Conservation (phyloP, 805 yeast species). For the Candida ulmi region DNA sequence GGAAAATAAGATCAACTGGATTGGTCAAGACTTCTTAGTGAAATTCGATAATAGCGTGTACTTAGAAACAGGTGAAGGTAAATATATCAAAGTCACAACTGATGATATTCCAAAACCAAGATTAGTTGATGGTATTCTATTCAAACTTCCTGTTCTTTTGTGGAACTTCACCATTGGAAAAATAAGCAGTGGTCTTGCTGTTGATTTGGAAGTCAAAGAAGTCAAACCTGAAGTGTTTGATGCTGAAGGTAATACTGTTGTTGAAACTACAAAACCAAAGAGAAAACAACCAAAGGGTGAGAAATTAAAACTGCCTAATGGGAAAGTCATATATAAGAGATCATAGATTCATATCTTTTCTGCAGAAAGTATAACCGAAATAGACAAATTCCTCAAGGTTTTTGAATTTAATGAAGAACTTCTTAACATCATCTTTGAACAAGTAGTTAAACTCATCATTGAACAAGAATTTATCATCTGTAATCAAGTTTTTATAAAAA, state of each 20-base stretch:
- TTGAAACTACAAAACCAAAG: constrained; percentile 14
- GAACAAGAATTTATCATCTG: not conserved
- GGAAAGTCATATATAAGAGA: constrained; percentile 40
- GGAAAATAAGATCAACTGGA: constrained; percentile 32
- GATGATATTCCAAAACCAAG: constrained; percentile 45
- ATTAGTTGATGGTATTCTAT: constrained; percentile 41
- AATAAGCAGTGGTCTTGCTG: constrained; percentile 6
- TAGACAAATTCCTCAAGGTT: constrained; percentile 2
- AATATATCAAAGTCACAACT: constrained; percentile 37
- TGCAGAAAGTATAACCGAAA: constrained; percentile 2
- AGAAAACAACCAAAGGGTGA: constrained; percentile 34
- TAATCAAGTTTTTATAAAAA: not conserved
- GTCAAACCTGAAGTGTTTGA: constrained; percentile 2
- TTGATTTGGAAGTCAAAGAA: constrained; percentile 9
- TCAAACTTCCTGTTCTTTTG: constrained; percentile 33
- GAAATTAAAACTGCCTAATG: constrained; percentile 51
- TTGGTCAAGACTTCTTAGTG: constrained; percentile 48
- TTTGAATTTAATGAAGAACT: not conserved
- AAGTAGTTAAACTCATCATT: constrained; percentile 4
- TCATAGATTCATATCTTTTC: not conserved
- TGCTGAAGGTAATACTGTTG: constrained; percentile 1
- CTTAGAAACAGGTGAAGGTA: constrained; percentile 30
- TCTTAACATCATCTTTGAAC: constrained; percentile 2
- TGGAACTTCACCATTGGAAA: constrained; percentile 44
- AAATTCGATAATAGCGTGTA: constrained; percentile 38